phyloP scores from a whole-genome alignment of 2,329 filamentous ascomycete species.

The Pseudogymnoascus sp. region DNA sequence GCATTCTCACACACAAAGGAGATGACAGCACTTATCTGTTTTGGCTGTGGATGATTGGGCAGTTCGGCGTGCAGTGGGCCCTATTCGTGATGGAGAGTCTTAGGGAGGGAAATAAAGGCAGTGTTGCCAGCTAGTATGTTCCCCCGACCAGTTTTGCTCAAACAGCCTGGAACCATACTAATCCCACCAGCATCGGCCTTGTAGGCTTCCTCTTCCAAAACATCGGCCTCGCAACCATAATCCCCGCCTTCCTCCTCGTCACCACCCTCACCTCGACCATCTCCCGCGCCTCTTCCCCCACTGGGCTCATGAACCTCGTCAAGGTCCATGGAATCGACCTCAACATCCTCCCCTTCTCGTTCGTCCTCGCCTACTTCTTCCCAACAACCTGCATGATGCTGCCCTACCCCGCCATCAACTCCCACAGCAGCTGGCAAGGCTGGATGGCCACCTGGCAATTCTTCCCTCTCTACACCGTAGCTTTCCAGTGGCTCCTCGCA shows the following conservation, averaged over 20 bases:
- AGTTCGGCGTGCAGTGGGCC: neutral
- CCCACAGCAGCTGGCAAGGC: constrained; percentile 1
- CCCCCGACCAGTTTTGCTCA: neutral
- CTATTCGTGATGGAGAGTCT: neutral
- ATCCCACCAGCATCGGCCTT: neutral
- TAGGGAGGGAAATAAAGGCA: neutral
- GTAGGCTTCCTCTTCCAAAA: constrained; percentile 2
- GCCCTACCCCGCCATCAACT: neutral
- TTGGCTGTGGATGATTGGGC: constrained; percentile 6
- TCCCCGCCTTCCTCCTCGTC: constrained; percentile 4
- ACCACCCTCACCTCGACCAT: neutral
- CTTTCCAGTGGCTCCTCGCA: neutral
- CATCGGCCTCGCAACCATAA: neutral
- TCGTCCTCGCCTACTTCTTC: neutral
- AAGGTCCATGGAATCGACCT: neutral
- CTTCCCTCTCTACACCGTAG: neutral
- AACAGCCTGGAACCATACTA: neutral
- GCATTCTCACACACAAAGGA: neutral
- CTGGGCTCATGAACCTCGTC: neutral
- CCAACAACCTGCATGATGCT: constrained; percentile 1
- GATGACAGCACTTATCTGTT: constrained; percentile 5
- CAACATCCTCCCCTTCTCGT: neutral
- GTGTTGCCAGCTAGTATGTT: neutral
- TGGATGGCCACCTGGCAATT: neutral
- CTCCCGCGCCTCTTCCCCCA: neutral